Evolutionary conservation across 2,329 filamentous ascomycete species (phyloP).

Genomic region (Chrysoporthe cubensis): DNA sequence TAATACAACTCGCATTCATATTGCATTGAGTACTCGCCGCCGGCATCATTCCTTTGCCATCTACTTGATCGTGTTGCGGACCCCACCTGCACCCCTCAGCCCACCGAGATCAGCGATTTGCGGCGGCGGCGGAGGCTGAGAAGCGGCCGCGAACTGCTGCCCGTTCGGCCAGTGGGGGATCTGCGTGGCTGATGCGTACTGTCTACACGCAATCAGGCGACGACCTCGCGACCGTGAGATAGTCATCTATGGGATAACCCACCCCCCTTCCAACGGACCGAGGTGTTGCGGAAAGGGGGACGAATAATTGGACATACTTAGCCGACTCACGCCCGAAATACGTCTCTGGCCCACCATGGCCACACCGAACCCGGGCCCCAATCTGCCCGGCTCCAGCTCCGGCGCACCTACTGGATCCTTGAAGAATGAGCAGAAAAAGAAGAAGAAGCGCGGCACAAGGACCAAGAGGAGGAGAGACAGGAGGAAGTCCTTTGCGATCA

Average conservation of each 20-base stretch:
- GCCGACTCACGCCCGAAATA: background rate
- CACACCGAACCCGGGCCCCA: slow-evolving; percentile 4
- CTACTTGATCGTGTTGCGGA: background rate
- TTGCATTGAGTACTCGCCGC: background rate
- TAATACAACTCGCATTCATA: background rate
- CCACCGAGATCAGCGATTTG: background rate
- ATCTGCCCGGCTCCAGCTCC: slow-evolving; percentile 12
- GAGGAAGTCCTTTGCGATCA: slow-evolving; percentile 77
- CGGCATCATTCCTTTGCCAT: background rate
- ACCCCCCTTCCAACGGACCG: background rate
- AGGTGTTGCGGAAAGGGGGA: slow-evolving; percentile 1
- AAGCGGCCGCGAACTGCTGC: background rate
- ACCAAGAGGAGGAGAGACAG: slow-evolving; percentile 74
- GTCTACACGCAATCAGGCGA: background rate
- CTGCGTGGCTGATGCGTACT: background rate
- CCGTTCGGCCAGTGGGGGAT: background rate
- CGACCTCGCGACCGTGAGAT: background rate
- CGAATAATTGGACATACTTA: background rate
- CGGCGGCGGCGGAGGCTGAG: background rate
- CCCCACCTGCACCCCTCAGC: background rate
- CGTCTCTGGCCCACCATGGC: slow-evolving; percentile 14
- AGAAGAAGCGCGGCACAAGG: slow-evolving; percentile 67
- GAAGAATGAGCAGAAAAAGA: slow-evolving; percentile 51
- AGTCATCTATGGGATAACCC: background rate
- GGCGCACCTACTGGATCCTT: slow-evolving; percentile 19